Evolutionary conservation across 179 eudicot genomes (phyloP).

Genomic region (Spinacia oleracea): DNA sequence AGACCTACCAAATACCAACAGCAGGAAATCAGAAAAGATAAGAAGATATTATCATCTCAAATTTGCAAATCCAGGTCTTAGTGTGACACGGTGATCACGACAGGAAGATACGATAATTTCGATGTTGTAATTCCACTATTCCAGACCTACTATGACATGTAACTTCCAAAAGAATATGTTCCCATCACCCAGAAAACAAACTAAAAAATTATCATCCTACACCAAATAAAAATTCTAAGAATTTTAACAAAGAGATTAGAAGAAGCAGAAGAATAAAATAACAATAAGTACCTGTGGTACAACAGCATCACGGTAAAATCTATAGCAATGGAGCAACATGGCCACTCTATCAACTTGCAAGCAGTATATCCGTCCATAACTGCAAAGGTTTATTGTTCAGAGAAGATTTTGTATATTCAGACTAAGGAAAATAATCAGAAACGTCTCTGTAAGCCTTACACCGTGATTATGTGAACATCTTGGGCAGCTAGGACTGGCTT

Average conservation of each 20-base stretch:
- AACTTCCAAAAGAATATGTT: background rate
- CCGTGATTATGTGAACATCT: constrained; percentile 81
- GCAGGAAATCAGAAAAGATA: background rate
- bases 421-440: background rate
- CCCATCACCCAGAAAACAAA: background rate
- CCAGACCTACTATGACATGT: background rate
- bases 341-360: constrained; percentile 93
- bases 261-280: background rate
- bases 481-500: constrained; percentile 85
- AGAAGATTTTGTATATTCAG: background rate
- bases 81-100: background rate
- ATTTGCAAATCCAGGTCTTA: background rate
- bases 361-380: constrained; percentile 98
- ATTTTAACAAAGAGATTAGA: background rate
- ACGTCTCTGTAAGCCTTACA: constrained; percentile 49
- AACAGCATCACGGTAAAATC: constrained; percentile 97
- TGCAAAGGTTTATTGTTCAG: constrained; percentile 34
- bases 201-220: background rate
- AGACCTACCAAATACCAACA: background rate
- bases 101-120: background rate
- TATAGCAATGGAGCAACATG: constrained; percentile 83
- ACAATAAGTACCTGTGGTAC: constrained; percentile 71
- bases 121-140: background rate
- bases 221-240: background rate
- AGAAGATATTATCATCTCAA: background rate